Percentiles rank a stretch among this genome's conserved stretches.
Conservation (phyloP, 257 asterid species). For the Nicotiana knightiana region DNA sequence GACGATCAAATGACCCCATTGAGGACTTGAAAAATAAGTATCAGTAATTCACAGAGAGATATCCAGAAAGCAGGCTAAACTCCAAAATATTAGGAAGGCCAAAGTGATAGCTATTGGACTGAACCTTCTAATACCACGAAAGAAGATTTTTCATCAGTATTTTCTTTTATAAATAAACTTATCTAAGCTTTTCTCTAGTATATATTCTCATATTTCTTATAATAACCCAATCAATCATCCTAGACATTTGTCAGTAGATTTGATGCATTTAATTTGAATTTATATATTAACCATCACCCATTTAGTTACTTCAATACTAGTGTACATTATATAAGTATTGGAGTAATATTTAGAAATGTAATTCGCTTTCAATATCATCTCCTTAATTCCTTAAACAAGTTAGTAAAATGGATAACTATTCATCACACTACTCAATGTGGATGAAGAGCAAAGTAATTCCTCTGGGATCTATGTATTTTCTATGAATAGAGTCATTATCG, state of each 20-base stretch:
- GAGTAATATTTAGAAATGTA: too few species aligned
- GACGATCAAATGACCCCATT: constrained; percentile 12
- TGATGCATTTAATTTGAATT: constrained; percentile 15
- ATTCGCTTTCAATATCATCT: too few species aligned
- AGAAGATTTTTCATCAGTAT: neutral
- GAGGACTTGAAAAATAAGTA: neutral
- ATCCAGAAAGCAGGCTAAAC: neutral
- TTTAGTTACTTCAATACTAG: too few species aligned
- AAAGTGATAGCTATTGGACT: neutral
- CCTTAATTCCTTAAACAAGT: too few species aligned
- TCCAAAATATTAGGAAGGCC: neutral
- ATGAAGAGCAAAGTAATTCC: too few species aligned
- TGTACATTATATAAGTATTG: too few species aligned
- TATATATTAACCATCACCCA: neutral
- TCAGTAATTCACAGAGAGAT: neutral
- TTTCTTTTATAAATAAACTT: too few species aligned
- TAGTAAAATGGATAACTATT: too few species aligned
- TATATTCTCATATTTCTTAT: neutral
- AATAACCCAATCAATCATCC: neutral
- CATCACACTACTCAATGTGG: too few species aligned
- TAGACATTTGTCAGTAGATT: constrained; percentile 2
- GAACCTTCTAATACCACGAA: neutral
- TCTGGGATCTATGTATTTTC: too few species aligned
- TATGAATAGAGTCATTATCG: too few species aligned
- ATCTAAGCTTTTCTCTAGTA: too few species aligned